These are phyloP conservation scores for Yarrowia bubula DNA, from an alignment of 805 yeast genomes.

Conservation along the genomic window DNA sequence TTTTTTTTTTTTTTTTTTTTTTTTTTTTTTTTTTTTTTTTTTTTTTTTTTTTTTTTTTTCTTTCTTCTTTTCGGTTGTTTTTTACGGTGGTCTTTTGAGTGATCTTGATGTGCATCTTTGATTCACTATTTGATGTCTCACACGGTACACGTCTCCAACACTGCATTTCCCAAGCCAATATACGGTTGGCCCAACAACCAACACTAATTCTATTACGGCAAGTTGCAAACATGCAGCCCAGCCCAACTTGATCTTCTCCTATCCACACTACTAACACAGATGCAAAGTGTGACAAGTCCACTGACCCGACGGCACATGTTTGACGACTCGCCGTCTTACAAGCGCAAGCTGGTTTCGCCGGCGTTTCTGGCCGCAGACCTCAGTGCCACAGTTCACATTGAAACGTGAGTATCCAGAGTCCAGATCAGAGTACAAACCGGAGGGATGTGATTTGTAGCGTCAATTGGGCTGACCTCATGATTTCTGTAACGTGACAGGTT, in stretches of 20 bases:
- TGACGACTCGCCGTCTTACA: slow-evolving; percentile 26
- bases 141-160: not conserved
- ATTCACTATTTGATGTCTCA: no score
- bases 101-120: no score
- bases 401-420: slow-evolving; percentile 18
- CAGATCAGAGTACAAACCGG: no score
- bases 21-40: no score
- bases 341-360: slow-evolving; percentile 16
- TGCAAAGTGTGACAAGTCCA: slow-evolving; percentile 22
- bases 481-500: no score
- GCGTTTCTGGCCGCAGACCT: not conserved
- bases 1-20: no score
- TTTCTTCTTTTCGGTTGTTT: no score
- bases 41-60: no score
- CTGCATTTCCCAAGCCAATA: not conserved
- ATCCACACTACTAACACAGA: slow-evolving; percentile 13
- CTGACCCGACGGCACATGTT: slow-evolving; percentile 26
- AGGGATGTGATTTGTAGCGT: no score
- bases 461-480: no score
- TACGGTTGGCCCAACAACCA: slow-evolving; percentile 24
- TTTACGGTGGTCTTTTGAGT: no score
- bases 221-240: slow-evolving; percentile 3
- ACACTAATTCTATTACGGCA: slow-evolving; percentile 7
- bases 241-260: not conserved
- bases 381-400: not conserved